Evolutionary conservation across 306 rosid species (phyloP), one percentile per base, ranked within the genome.

Genomic region (Vicia sativa): DNA sequence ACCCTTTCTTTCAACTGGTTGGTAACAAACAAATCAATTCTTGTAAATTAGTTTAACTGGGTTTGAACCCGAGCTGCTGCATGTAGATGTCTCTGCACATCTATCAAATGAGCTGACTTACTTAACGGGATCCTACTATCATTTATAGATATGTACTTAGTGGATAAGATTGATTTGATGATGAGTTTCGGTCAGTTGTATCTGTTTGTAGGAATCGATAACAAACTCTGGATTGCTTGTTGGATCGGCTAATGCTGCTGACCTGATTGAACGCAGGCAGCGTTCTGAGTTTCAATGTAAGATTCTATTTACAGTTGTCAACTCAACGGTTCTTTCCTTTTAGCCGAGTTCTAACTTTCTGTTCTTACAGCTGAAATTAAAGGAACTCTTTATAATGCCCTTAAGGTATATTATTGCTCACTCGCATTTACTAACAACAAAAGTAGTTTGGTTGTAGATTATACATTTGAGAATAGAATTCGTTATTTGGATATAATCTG

Each of bases 271-370:
- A 70, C 89, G 86, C 12, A 80, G 96, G 69, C 97, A 93, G 82
- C 91, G 97, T 59, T 90, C 97, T 62, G 95, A 88, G 3, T 90
- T 93, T 75, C 88, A 62, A 9, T 83, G 97, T 88, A 80, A 80
- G 96, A 75, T 82, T 44, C 65, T 74, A 21, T 48, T 77, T 78
- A 35, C 31, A 26, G 64, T 63, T 69, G 56, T 53, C 67, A 66
- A 65, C 37, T 73, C 69, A 11, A 62, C 26, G 41, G 62, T 42
- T 64, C 59, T 15, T 71, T 44, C 29, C 43, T 45, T 78, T 74
- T 63, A 79, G 56, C 49, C 10, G 41, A 31, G 21, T 73, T 80
- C 76, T 49, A 74, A 64, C 65, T 49, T 75, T 28, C 63, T 37
- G 38, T 61, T 70, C 39, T 31, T 50, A 69, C 96, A 90, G 99